Base-by-base conservation (phyloP, 1,284 basidiomycete genomes). In the Porogramme epimiltina region DNA sequence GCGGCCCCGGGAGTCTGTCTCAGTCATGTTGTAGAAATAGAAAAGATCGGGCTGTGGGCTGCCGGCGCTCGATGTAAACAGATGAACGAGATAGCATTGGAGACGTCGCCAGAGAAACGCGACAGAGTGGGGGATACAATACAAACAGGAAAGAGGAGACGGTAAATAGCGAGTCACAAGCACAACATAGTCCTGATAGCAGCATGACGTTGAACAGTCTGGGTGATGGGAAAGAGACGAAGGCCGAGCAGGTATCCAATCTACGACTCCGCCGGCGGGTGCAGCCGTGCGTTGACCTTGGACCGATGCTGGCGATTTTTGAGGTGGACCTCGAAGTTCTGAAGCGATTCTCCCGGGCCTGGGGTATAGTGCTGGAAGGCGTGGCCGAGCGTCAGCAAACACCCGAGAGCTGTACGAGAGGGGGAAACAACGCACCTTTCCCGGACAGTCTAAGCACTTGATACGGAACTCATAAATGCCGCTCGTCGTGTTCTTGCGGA, bases 361-460 rank as follows among this genome's bases (percentile, higher is more conserved):
- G 93, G 87, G 59, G 90, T 95, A 77, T 98, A 99, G 51, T 98
- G 73, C 87, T 95, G 55, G 18, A 44, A 16, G 48, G 51, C 49
- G 18, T 46, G 45, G 31, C 3, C 3, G 16, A 10, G 26, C 42
- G 33, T 43, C 20, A 47, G 34, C 31, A 45, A 15, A 25, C 6
- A 38, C 42, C 42, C 45, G 42, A 42, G 59, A 59, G 65, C 51
- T 70, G 58, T 15, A 46, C 25, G 19, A 38, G 24, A 18, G 13
- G 66, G 78, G 18, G n/a, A 18, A 6, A n/a, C n/a, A 37, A 31
- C 28, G 28, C 55, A 93, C 93, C 80, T 95, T 95, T 65, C 92
- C 93, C 58, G 93, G 93, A 70, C 96, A 98, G 70, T 98, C 96
- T 54, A 88, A 68, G 71, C 96, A 99, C 70, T 93, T 95, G 64